A percentile compares a stretch with the other conserved stretches of the same genome.
These are phyloP conservation scores for Myxozyma sirexii DNA, from an alignment of 805 yeast species.

Conservation along the genomic window DNA sequence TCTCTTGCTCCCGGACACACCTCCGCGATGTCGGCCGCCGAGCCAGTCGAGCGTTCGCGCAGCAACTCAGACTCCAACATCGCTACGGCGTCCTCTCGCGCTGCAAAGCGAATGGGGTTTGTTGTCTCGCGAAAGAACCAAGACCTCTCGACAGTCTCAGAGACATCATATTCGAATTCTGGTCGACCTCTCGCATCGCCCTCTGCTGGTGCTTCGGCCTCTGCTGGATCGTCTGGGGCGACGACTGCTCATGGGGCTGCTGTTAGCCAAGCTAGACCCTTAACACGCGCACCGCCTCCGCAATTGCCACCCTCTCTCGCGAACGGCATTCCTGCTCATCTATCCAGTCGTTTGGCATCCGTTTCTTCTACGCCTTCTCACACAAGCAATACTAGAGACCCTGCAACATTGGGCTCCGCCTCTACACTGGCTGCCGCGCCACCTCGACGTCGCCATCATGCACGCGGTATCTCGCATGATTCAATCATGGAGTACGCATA, in stretches of 20 bases:
- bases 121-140: conserved; percentile 28
- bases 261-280: not conserved
- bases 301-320: conserved; percentile 11
- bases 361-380: not conserved
- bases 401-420: not conserved
- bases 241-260: not conserved
- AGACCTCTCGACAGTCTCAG: conserved; percentile 32
- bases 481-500: conserved; percentile 24
- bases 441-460: conserved; percentile 24
- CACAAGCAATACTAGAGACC: not conserved
- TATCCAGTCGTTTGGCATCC: conserved; percentile 1
- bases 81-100: conserved; percentile 19
- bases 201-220: not conserved
- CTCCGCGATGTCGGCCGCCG: conserved; percentile 14
- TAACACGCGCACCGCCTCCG: conserved; percentile 11
- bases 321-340: conserved; percentile 9
- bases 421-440: conserved; percentile 1
- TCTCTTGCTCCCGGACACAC: not conserved
- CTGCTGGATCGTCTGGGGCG: not conserved
- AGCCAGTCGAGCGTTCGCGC: conserved; percentile 35
- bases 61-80: conserved; percentile 35
- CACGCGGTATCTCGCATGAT: conserved; percentile 37
- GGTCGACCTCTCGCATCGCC: not conserved
- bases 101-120: conserved; percentile 38
- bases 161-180: not conserved